A percentile compares a stretch with the other conserved stretches of the same genome.
phyloP scores from a whole-genome alignment of 805 yeast genomes.

The Wickerhamomyces canadensis region DNA sequence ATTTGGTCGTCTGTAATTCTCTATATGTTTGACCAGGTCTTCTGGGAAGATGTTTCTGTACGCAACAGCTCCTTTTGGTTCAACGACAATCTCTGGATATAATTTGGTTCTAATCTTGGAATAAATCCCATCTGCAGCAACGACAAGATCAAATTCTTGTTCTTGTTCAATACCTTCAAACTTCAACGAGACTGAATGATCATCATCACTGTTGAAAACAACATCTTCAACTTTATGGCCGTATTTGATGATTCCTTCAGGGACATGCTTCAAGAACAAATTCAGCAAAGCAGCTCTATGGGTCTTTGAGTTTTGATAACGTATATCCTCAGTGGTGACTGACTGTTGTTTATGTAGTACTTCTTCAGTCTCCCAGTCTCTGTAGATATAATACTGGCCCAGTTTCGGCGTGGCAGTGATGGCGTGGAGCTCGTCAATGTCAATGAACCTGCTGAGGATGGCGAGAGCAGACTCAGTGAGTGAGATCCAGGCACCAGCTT shows the following conservation, averaged over 20 bases:
- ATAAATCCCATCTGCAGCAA: conserved; percentile 6
- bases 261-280: neutral
- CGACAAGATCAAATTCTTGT: neutral
- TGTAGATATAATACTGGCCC: neutral
- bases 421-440: neutral
- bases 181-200: neutral
- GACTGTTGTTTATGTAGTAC: neutral
- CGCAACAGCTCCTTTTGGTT: conserved; percentile 1
- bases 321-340: neutral
- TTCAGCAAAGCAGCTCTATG: conserved; percentile 1
- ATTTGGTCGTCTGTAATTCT: neutral
- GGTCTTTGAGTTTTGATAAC: neutral
- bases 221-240: neutral
- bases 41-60: conserved; percentile 1
- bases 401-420: neutral
- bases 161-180: neutral
- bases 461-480: neutral
- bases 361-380: neutral
- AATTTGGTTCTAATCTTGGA: conserved; percentile 1
- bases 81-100: neutral
- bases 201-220: neutral
- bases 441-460: neutral
- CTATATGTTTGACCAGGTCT: neutral
- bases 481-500: conserved; percentile 4
- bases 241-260: conserved; percentile 2